Base-by-base conservation (phyloP, 1,284 basidiomycete species). In the Papiliotrema nemorosa region DNA sequence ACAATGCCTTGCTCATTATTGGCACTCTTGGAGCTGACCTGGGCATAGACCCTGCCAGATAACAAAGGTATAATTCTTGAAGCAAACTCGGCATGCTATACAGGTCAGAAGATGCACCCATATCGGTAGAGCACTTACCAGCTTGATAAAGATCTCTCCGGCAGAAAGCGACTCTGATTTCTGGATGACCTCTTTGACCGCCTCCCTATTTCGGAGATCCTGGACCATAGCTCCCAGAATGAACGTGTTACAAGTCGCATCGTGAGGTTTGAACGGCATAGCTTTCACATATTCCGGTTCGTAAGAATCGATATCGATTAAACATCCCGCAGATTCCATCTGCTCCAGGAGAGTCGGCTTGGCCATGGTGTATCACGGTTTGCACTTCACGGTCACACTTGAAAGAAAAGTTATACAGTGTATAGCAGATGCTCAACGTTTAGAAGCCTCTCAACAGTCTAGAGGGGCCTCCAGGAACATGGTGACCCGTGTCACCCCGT, bases 1-100 rank as follows among this genome's bases (percentile, higher is more conserved):
- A 55, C 47, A 42, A 62, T 54, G 18, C 35, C 44, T 18, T 57
- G 49, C 48, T 52, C 47, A 44, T 63, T 50, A 40, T 57, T 59
- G 2, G 49, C 53, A 34, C 55, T 44, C 44, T 47, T 27, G 1
- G 61, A 57, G 16, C 54, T 53, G 35, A 53, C 50, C 37, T 63
- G 61, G 25, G 57, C 59, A 36, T 60, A 53, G 6, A 60, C 58
- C n/a, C 59, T 46, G 24, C 59, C 61, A 26, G 40, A 45, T 44
- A 63, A 52, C 50, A 57, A 45, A 26, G 57, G 59, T 25, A 57
- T 31, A 42, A 60, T 49, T 12, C 48, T 34, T 33, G 49, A 50
- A 29, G 54, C 55, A 47, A 62, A 57, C 48, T 47, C 27, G 26
- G 58, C 60, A 35, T 55, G 53, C 59, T 62, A 31, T 7, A 7